Conservation (phyloP, 2,329 filamentous ascomycete genomes). For the Calonectria leucothoes region DNA sequence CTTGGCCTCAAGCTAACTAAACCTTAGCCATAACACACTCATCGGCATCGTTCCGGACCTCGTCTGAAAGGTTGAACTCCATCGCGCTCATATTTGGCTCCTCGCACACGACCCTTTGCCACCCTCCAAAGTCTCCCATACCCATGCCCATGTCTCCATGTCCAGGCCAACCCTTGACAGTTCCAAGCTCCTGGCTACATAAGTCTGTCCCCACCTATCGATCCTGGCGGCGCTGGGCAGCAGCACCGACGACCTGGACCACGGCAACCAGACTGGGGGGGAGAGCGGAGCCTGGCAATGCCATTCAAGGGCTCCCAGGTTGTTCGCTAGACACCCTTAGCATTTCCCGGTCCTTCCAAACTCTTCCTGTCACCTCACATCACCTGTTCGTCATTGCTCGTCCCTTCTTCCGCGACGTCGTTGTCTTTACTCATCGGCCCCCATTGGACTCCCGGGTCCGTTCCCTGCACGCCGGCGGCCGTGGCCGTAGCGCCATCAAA, state of each 20-base stretch:
- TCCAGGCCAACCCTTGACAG: constrained; percentile 22
- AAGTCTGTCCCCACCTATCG: constrained; percentile 31
- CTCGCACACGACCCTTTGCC: constrained; percentile 13
- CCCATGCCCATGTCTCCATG: constrained; percentile 28
- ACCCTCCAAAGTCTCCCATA: constrained; percentile 11
- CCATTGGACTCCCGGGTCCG: constrained; percentile 33
- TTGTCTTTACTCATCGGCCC: neutral
- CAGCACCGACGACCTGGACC: constrained; percentile 43
- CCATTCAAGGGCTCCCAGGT: constrained; percentile 21
- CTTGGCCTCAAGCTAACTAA: constrained; percentile 12
- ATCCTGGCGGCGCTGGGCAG: constrained; percentile 37
- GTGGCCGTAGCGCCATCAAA: constrained; percentile 41
- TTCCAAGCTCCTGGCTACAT: constrained; percentile 28
- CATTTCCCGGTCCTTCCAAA: constrained; percentile 12
- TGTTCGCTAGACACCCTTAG: constrained; percentile 21
- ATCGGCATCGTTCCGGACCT: constrained; percentile 42
- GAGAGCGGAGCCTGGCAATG: constrained; percentile 34
- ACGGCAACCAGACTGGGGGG: too few species aligned
- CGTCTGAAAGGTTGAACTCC: constrained; percentile 25
- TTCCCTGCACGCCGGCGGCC: constrained; percentile 26
- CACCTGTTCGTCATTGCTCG: constrained; percentile 30
- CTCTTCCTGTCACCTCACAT: constrained; percentile 28
- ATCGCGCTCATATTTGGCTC: constrained; percentile 16
- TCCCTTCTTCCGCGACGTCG: constrained; percentile 10
- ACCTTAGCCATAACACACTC: constrained; percentile 25